Evolutionary conservation across 2,329 filamentous ascomycete genomes (phyloP), one percentile per base, ranked within the genome.

Genomic region (Sphaerulina musiva): DNA sequence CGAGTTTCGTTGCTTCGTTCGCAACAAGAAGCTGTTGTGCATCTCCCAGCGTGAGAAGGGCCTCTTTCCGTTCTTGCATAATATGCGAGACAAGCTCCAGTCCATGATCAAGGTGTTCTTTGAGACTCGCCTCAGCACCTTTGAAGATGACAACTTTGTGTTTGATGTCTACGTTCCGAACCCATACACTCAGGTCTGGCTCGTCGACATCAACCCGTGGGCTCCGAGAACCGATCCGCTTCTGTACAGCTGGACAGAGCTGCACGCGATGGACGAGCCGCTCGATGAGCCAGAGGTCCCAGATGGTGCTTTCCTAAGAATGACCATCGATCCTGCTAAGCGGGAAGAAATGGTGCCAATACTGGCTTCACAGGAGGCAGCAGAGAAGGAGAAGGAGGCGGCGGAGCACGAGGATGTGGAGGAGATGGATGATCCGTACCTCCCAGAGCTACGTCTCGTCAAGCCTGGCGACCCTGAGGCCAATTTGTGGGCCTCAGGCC

Each of bases 151-250:
- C 2, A 86, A 82, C 69, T 97, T 95, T 64, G 81, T 83, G 0
- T 95, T 98, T 65, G 93, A 98, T 68, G 85, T 96, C 42, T 97
- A 98, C 67, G 80, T 98, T 1, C 91, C 92, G 64, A 75, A 80
- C 65, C 71, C 86, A 1, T 80, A 95, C 52, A 82, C 88, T 46
- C 79, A 82, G 46, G 87, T 95, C 2, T 87, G 90, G 74, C 76
- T 98, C 9, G 85, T 98, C 46, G 93, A 98, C 68, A 87, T 98
- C 66, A 97, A 97, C 66, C 89, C 93, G 0, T 98, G 92, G 89
- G 92, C 92, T 1, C 81, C 83, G 41, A 78, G 89, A 56, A 98
- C 93, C 0, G 93, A 98, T 73, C 86, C 88, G 4, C 72, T 97
- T 43, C 76, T 96, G 1, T 98, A 95, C 69, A 85, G 84, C 42